A percentile compares a stretch with the other conserved stretches of the same genome.
phyloP scores from a whole-genome alignment of 2,329 filamentous ascomycete genomes.

The Stagonosporopsis vannaccii region DNA sequence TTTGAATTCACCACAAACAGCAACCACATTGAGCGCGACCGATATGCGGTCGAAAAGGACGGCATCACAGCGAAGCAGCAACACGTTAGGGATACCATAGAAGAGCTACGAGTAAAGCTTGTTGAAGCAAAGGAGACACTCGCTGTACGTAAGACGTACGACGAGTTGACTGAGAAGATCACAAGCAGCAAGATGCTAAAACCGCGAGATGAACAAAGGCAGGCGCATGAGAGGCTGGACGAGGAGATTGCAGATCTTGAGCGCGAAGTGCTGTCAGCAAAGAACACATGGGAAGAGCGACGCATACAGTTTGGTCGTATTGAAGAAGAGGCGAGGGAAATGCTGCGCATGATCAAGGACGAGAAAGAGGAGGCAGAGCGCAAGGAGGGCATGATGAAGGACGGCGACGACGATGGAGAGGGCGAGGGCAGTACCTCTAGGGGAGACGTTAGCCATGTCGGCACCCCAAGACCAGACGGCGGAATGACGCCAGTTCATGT shows the following conservation, averaged over 20 bases:
- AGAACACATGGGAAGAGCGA: slow-evolving; percentile 82
- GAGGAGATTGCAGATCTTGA: slow-evolving; percentile 89
- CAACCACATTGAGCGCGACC: slow-evolving; percentile 81
- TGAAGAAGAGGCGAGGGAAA: slow-evolving; percentile 87
- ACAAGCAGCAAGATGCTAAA: slow-evolving; percentile 80
- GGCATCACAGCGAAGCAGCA: slow-evolving; percentile 82
- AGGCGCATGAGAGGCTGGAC: slow-evolving; percentile 80
- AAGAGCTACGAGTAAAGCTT: slow-evolving; percentile 74
- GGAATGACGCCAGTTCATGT: slow-evolving; percentile 51
- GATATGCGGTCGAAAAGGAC: slow-evolving; percentile 81
- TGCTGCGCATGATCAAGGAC: slow-evolving; percentile 85
- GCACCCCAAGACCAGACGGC: slow-evolving; percentile 55
- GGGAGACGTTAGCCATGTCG: slow-evolving; percentile 51
- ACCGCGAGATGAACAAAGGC: slow-evolving; percentile 82
- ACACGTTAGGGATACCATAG: slow-evolving; percentile 76
- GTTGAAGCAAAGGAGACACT: slow-evolving; percentile 71
- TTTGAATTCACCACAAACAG: slow-evolving; percentile 86
- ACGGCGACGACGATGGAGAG: slow-evolving; percentile 51
- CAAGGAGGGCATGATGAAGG: slow-evolving; percentile 70
- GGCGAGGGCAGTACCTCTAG: slow-evolving; percentile 49
- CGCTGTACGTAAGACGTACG: slow-evolving; percentile 81
- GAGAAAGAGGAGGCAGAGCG: slow-evolving; percentile 95
- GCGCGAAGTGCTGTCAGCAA: slow-evolving; percentile 82
- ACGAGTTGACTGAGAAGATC: slow-evolving; percentile 87
- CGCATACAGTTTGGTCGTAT: slow-evolving; percentile 87